These are phyloP conservation scores for Cystofilobasidium capitatum DNA, from an alignment of 768 basidiomycete genomes.

Conservation along the genomic window DNA sequence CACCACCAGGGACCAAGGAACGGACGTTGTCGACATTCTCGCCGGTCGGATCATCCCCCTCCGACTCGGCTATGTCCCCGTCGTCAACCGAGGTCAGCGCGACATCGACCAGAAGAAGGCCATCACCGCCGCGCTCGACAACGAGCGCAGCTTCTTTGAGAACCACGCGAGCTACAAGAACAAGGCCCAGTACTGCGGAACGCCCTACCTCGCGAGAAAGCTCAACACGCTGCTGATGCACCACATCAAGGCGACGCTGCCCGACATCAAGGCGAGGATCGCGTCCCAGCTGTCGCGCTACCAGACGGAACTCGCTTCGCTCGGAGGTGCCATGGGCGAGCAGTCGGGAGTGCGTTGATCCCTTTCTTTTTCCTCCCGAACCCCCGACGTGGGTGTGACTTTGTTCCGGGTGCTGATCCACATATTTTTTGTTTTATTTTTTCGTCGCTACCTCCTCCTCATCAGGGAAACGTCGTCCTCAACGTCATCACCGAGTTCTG, in stretches of 20 bases:
- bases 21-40: constrained; percentile 96
- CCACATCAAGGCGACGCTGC: constrained; percentile 93
- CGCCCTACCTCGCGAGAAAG: constrained; percentile 86
- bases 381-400: no score
- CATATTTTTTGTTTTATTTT: no score
- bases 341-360: constrained; percentile 48
- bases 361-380: not conserved
- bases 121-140: constrained; percentile 74
- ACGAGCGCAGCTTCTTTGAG: constrained; percentile 88
- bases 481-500: constrained; percentile 98
- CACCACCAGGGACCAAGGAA: constrained; percentile 75
- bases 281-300: constrained; percentile 81
- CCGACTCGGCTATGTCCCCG: constrained; percentile 92
- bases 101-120: constrained; percentile 86
- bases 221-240: constrained; percentile 99
- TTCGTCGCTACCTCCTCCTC: not conserved
- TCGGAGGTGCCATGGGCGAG: constrained; percentile 82
- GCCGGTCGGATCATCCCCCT: constrained; percentile 94
- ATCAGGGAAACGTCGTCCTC: constrained; percentile 73
- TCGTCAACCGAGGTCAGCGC: constrained; percentile 94
- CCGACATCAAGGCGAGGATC: constrained; percentile 95
- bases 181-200: constrained; percentile 93
- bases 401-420: no score
- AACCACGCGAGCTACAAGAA: constrained; percentile 83
- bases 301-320: constrained; percentile 65